Evolutionary conservation across 768 basidiomycete species (phyloP), one percentile per base, ranked within the genome.

Genomic region (Pluteus cervinus): DNA sequence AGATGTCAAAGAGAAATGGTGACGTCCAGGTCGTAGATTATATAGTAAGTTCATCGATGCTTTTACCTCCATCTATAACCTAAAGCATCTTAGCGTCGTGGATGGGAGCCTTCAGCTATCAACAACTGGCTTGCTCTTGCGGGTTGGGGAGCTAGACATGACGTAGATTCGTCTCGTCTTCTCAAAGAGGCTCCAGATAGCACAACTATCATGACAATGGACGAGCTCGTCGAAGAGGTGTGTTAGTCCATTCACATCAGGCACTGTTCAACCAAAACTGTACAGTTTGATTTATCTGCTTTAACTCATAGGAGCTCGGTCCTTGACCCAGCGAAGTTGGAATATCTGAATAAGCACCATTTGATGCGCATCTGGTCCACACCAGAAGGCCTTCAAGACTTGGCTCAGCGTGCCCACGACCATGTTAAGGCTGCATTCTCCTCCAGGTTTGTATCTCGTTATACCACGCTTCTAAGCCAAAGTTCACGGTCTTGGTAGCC

Each of bases 1-100:
- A 99, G 55, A 88, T 99, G 77, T 91, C 87, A 9, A 99, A 98
- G 56, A 75, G 96, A 10, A 81, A 85, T 24, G 92, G 90, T 4
- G 89, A 94, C 50, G 90, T 92, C 2, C 73, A 76, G 24, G 90
- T 96, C 5, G 64, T 80, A 24, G 84, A 90, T 46, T 98, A 89
- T 53, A 85, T 88, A 43, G 93, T 91, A 52, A 37, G 70, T 56
- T 3, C 17, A 6, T 28, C 16, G 17, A 24, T 14, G 21, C 22
- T 37, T 10, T 3, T 23, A 5, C 36, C 29, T 5, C 24, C 26
- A 8, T 11, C 23, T 32, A 23, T 18, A 12, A 9, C 5, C 15
- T 16, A 17, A 15, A 10, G 10, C 26, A 41, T 7, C 12, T 14
- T 47, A 94, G 92, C 65, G 74, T 48, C 69, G 79, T 31, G 93